Evolutionary conservation across 2,329 filamentous ascomycete species (phyloP).

Genomic region (Curvularia spicifera): DNA sequence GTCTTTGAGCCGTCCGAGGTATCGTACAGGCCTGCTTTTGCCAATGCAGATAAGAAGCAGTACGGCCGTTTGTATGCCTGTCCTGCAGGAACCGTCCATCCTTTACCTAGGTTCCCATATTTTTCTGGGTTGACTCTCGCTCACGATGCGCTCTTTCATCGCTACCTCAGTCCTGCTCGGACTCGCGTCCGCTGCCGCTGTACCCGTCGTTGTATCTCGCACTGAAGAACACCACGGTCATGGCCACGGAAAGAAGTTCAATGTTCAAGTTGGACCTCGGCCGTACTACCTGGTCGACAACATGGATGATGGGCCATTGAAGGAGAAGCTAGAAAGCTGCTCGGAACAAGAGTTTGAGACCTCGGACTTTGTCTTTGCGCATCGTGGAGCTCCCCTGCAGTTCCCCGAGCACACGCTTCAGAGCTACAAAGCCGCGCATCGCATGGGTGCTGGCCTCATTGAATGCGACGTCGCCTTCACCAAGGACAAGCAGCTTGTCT

Average conservation of each 20-base stretch:
- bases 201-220: slow-evolving; percentile 36
- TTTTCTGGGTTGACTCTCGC: slow-evolving; percentile 9
- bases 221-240: slow-evolving; percentile 14
- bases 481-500: slow-evolving; percentile 48
- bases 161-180: slow-evolving; percentile 36
- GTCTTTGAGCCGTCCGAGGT: slow-evolving; percentile 16
- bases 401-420: slow-evolving; percentile 47
- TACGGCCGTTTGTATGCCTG: slow-evolving; percentile 14
- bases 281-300: slow-evolving; percentile 48
- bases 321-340: slow-evolving; percentile 47
- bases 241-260: slow-evolving; percentile 30
- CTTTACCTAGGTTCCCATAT: slow-evolving; percentile 18
- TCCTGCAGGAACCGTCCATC: slow-evolving; percentile 28
- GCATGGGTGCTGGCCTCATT: slow-evolving; percentile 47
- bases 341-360: slow-evolving; percentile 46
- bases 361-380: slow-evolving; percentile 45
- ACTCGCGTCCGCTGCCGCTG: slow-evolving; percentile 38
- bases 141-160: slow-evolving; percentile 40
- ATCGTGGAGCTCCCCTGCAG: slow-evolving; percentile 47
- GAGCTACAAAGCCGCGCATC: slow-evolving; percentile 40
- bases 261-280: slow-evolving; percentile 46
- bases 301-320: slow-evolving; percentile 49
- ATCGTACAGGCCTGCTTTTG: slow-evolving; percentile 7
- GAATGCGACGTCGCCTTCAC: slow-evolving; percentile 51
- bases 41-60: slow-evolving; percentile 34